Evolutionary conservation across 2,329 filamentous ascomycete species (phyloP).

Genomic region (Alternaria solani): DNA sequence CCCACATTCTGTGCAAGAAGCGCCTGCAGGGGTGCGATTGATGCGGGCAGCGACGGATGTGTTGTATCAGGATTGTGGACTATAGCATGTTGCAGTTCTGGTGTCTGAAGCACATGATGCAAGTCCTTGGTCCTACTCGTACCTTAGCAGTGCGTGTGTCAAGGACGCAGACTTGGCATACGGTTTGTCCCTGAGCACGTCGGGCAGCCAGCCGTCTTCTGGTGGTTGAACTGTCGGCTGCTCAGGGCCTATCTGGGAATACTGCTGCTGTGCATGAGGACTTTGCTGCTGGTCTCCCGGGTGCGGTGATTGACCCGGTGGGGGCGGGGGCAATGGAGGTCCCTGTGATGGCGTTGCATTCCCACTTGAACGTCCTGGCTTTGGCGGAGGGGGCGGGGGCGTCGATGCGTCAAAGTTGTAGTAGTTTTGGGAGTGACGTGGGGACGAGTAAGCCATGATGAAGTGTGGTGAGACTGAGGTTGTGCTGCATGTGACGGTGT

Average conservation of each 20-base stretch:
- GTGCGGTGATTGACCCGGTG: constrained; percentile 45
- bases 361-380: constrained; percentile 53
- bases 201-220: constrained; percentile 79
- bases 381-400: constrained; percentile 58
- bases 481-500: constrained; percentile 14
- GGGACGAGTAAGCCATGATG: constrained; percentile 50
- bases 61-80: constrained; percentile 70
- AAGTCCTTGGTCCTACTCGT: constrained; percentile 77
- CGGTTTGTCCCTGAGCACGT: constrained; percentile 81
- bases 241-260: constrained; percentile 26
- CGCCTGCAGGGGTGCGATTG: constrained; percentile 69
- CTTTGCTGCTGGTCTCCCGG: constrained; percentile 30
- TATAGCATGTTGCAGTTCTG: constrained; percentile 75
- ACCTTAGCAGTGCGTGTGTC: constrained; percentile 23
- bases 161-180: constrained; percentile 56
- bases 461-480: background rate
- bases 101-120: constrained; percentile 70
- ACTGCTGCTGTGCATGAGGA: constrained; percentile 27
- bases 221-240: constrained; percentile 40
- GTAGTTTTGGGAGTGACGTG: constrained; percentile 48
- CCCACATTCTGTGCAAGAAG: constrained; percentile 75
- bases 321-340: constrained; percentile 57
- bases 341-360: constrained; percentile 53
- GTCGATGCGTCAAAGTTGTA: constrained; percentile 56
- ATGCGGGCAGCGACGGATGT: constrained; percentile 75